Evolutionary conservation across 805 yeast genomes (phyloP), one percentile per base, ranked within the genome.

Genomic region (Candida cerambycidarum): DNA sequence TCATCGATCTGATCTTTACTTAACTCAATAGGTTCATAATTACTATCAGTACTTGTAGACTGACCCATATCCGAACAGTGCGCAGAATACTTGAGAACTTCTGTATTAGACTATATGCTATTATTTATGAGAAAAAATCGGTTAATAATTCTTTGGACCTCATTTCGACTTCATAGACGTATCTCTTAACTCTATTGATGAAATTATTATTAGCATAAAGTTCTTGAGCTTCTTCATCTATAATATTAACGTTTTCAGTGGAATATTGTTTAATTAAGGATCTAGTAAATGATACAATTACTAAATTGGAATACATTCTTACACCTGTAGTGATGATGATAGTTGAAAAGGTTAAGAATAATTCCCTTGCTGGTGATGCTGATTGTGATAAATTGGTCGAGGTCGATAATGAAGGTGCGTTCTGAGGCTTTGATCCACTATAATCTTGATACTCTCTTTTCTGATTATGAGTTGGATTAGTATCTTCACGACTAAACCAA

Each of bases 401-500:
- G 2, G 61, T 52, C 3, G 41, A n/a, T 12, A 34, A 11, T 2
- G 41, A 12, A 16, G 33, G 28, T 29, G 32, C 16, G 23, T 14
- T 39, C 25, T 39, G 39, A 15, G 44, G 42, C 2, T 29, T 24
- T 10, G 39, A 43, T 15, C 34, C 34, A 19, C 18, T 38, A 15
- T 10, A 21, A 24, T 21, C 29, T 12, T 25, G 28, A 28, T 9
- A 16, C 6, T 41, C 51, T 34, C 46, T 31, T 27, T 21, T 39
- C 3, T 15, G 31, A 25, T 31, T 27, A 19, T 18, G 31, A 16
- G 39, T 28, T 13, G 38, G 47, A 25, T 32, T 35, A 18, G 58
- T 61, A 39, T 73, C 80, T 45, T 75, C 79, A 3, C 58, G 52
- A 44, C 67, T 61, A 56, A 89, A 85, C 97, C 97, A 92, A 46